These are phyloP conservation scores for Cordyceps pruinosa DNA, from an alignment of 2,329 filamentous ascomycete genomes.

Conservation along the genomic window DNA sequence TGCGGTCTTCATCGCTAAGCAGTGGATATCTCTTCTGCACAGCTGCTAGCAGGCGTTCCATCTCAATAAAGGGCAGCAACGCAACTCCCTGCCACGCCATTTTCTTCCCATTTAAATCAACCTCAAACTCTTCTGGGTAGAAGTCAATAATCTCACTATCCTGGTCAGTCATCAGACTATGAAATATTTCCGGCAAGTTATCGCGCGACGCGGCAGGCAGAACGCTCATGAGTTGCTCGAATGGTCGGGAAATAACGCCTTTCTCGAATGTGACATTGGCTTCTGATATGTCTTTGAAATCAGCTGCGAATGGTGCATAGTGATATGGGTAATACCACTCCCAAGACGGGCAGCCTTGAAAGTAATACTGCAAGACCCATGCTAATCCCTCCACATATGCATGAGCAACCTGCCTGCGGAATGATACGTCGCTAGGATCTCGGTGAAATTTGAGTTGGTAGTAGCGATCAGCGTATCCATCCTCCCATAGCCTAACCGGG, in stretches of 20 bases:
- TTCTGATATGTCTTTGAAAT: constrained; percentile 78
- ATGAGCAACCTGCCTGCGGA: constrained; percentile 79
- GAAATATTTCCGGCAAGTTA: constrained; percentile 81
- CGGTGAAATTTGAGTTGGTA: constrained; percentile 95
- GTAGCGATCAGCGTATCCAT: constrained; percentile 90
- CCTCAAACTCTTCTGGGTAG: constrained; percentile 87
- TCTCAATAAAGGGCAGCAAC: constrained; percentile 91
- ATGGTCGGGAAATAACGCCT: constrained; percentile 79
- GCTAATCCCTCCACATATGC: constrained; percentile 92
- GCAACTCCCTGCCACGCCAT: constrained; percentile 97
- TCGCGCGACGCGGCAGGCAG: constrained; percentile 89
- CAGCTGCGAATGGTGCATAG: constrained; percentile 93
- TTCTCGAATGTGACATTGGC: constrained; percentile 78
- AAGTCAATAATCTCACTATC: constrained; percentile 95
- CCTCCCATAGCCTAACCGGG: constrained; percentile 86
- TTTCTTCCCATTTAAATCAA: constrained; percentile 96
- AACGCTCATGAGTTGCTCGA: constrained; percentile 97
- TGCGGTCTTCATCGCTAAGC: constrained; percentile 67
- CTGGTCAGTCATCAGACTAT: constrained; percentile 79
- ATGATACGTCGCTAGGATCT: constrained; percentile 71
- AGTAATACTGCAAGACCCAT: constrained; percentile 96
- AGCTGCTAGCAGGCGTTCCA: constrained; percentile 72
- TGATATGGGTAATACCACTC: constrained; percentile 99
- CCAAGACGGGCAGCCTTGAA: constrained; percentile 97
- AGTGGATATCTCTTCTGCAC: constrained; percentile 78